These are phyloP conservation scores for Monilinia aucupariae DNA, from an alignment of 2,329 filamentous ascomycete genomes.

Conservation along the genomic window DNA sequence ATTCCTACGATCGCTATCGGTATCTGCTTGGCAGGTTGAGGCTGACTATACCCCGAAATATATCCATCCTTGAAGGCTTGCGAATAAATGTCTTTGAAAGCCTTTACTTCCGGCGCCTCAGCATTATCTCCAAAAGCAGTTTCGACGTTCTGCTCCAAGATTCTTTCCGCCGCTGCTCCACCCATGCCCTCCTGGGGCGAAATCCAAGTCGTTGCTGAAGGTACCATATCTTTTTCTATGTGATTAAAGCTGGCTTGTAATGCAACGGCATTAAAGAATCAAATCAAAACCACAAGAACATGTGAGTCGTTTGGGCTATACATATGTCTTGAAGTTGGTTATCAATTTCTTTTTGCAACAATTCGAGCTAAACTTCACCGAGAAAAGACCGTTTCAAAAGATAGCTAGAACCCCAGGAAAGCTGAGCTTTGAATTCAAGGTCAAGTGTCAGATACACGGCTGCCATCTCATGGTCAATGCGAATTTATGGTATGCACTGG, in stretches of 20 bases:
- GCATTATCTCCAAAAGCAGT: background rate
- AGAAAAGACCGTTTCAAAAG: background rate
- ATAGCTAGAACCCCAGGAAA: background rate
- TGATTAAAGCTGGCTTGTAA: constrained; percentile 18
- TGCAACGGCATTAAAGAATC: background rate
- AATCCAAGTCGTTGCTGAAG: constrained; percentile 32
- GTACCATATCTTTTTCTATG: constrained; percentile 24
- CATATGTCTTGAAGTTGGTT: background rate
- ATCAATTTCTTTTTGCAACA: background rate
- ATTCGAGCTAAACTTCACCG: background rate
- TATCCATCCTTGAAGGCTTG: constrained; percentile 17
- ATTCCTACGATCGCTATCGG: constrained; percentile 48
- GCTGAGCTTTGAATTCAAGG: background rate
- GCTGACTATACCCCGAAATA: constrained; percentile 14
- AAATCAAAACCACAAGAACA: background rate
- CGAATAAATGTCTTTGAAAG: constrained; percentile 12
- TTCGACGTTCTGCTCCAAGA: constrained; percentile 3
- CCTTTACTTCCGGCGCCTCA: constrained; percentile 8
- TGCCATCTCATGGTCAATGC: constrained; percentile 14
- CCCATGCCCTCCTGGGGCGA: constrained; percentile 20
- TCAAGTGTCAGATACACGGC: constrained; percentile 3
- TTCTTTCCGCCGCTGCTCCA: constrained; percentile 2
- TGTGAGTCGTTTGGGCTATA: background rate
- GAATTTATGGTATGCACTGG: background rate
- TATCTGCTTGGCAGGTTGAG: constrained; percentile 15